Evolutionary conservation across 2,329 filamentous ascomycete species (phyloP), one percentile per base, ranked within the genome.

Genomic region (Fusarium tuaranense): DNA sequence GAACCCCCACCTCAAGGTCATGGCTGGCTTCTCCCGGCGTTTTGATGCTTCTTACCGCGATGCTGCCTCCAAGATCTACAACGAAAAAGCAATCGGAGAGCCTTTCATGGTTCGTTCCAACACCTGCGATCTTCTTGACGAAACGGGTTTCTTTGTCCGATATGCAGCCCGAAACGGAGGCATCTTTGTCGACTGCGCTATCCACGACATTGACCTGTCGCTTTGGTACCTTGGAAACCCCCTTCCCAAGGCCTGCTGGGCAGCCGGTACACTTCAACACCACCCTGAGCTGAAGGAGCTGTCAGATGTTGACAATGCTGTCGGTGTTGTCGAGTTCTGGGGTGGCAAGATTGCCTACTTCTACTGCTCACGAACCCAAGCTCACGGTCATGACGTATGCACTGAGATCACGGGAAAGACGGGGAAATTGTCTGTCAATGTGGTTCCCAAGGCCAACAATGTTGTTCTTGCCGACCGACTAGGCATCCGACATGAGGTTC

Each of bases 131-230:
- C 91, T 90, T 78, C 87, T 89, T 67, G 90, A 92, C 71, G 88
- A 90, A 0, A 86, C 86, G 0, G 91, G 91, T 32, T 93, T 92
- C 85, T 93, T 92, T 80, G 90, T 93, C 48, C 84, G 86, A 13
- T 93, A 93, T 79, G 90, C 91, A 2, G 84, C 90, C 67, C 90
- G 88, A 81, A 88, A 85, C 1, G 91, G 92, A 34, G 91, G 91
- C 5, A 92, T 93, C 78, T 93, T 93, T 73, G 91, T 93, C 63
- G 92, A 93, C 83, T 92, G 89, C 82, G 89, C 88, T 46, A 90
- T 93, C 77, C 92, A 93, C 82, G 92, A 93, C 77, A 93, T 93
- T 0, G 80, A 81, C 30, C 58, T 81, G 1, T 75, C 79, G 0
- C 69, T 81, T 13, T 82, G 80, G 80, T 81, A 80, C 57, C 69